phyloP scores from a whole-genome alignment of 257 asterid species.

The Lycium barbarum region DNA sequence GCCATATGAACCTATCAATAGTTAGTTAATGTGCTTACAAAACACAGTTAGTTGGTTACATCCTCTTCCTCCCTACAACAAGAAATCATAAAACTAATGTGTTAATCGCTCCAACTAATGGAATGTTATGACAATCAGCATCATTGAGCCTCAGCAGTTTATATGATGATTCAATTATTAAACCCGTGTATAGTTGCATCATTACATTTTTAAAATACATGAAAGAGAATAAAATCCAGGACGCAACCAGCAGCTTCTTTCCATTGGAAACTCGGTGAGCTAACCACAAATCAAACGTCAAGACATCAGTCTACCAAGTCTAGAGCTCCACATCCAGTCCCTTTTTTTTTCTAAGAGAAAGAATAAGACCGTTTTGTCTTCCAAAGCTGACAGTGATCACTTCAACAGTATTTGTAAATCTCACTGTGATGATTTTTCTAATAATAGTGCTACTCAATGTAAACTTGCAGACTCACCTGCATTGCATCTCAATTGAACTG shows the following conservation, averaged over 20 bases:
- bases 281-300: background rate
- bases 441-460: too few relatives aligned
- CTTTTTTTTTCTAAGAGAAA: background rate
- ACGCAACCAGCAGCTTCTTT: background rate
- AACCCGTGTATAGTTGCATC: background rate
- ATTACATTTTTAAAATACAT: background rate
- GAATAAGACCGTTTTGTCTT: too few relatives aligned
- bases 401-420: too few relatives aligned
- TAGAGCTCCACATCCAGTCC: background rate
- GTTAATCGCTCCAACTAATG: conserved; percentile 15
- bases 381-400: too few relatives aligned
- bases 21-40: background rate
- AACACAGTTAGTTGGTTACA: conserved; percentile 1
- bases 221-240: background rate
- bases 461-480: too few relatives aligned
- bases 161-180: background rate
- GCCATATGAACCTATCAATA: conserved; percentile 8
- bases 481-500: too few relatives aligned
- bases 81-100: background rate
- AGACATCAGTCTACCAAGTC: background rate
- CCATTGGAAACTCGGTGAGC: background rate
- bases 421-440: too few relatives aligned
- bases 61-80: conserved; percentile 12
- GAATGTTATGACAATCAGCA: conserved; percentile 4
- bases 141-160: background rate